Evolutionary conservation across 192 early-diverging fungal genomes (phyloP), one percentile per base, ranked within the genome.

Genomic region (Backusella psychrophila): DNA sequence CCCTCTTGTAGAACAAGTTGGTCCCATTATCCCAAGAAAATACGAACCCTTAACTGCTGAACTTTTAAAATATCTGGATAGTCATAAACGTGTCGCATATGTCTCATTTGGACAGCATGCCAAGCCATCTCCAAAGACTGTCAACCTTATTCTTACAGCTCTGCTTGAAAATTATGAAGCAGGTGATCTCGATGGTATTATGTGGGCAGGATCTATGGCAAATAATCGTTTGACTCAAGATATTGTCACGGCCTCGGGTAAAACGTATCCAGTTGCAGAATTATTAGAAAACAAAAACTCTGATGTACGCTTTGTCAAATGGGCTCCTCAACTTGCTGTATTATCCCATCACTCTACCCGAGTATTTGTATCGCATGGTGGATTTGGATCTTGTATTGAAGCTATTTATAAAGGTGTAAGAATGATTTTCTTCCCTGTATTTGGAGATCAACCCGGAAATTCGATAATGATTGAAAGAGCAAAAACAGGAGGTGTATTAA

Each of bases 331-430:
- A 63, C 66, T 81, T 19, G 69, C 80, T 1, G 56, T 79, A 17
- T 63, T 82, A 12, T 72, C 59, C 2, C 83, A 84, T 75, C 23
- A 69, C 0, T 74, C 75, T 34, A 74, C 74, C 17, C 34, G 68
- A 21, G 1, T 79, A n/a, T 84, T 82, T 42, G 35, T 84, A 26
- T 76, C 72, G 12, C 76, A 84, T 31, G 73, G 73, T n/a, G 82
- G 82, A 12, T 23, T 46, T 19, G 70, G 70, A 5, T 82, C 80
- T 19, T 41, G 73, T 21, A 56, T 76, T 36, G 82, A 84, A 67
- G 23, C 77, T 4, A 38, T 81, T 6, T 84, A 81, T 41, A 74
- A 53, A 21, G 77, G 69, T 4, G 68, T 44, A 21, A 77, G 73
- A 21, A 78, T 84, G 75, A 23, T 78, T 5, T 44, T 75, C 15